Percentiles rank a stretch among this genome's conserved stretches.
Evolutionary conservation across 2,329 filamentous ascomycete genomes (phyloP).

Genomic region (Hypoxylon sp.): DNA sequence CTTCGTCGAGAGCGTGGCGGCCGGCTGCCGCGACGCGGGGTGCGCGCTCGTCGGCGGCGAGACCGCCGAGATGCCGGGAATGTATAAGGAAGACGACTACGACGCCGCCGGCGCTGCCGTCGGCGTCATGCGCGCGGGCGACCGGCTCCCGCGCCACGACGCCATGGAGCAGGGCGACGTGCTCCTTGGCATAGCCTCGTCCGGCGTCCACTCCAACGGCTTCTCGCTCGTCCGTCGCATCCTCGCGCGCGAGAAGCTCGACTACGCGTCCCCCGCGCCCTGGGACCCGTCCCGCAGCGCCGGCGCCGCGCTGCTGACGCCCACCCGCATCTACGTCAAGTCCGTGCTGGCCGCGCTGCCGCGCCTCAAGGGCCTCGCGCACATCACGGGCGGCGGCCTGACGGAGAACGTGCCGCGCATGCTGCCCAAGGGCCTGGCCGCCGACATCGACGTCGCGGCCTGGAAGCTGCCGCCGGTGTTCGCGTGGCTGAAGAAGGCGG

Average conservation of each 20-base stretch:
- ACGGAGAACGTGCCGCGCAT: constrained; percentile 95
- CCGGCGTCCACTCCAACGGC: constrained; percentile 93
- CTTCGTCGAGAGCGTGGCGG: constrained; percentile 92
- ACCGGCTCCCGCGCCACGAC: constrained; percentile 79
- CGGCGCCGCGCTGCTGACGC: constrained; percentile 84
- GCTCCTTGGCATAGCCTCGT: constrained; percentile 85
- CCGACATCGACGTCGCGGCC: constrained; percentile 79
- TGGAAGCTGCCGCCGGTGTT: constrained; percentile 87
- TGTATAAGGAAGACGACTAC: constrained; percentile 90
- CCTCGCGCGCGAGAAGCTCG: constrained; percentile 76
- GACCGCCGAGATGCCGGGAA: constrained; percentile 97
- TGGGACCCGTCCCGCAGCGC: constrained; percentile 74
- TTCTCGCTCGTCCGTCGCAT: constrained; percentile 97
- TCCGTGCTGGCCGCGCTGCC: constrained; percentile 75
- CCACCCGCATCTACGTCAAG: constrained; percentile 94
- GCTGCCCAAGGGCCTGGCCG: constrained; percentile 82
- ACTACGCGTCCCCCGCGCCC: constrained; percentile 78
- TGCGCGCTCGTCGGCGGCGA: constrained; percentile 97
- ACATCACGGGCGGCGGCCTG: constrained; percentile 96
- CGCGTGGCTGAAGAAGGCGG: constrained; percentile 81
- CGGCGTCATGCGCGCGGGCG: constrained; percentile 78
- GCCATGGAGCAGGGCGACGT: constrained; percentile 86
- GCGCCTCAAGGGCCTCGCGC: constrained; percentile 88
- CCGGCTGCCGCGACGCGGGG: constrained; percentile 86
- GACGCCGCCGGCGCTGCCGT: constrained; percentile 92